Evolutionary conservation across 228 moss, liverwort and hornwort species (phyloP).

Genomic region (Sphagnum fallax): DNA sequence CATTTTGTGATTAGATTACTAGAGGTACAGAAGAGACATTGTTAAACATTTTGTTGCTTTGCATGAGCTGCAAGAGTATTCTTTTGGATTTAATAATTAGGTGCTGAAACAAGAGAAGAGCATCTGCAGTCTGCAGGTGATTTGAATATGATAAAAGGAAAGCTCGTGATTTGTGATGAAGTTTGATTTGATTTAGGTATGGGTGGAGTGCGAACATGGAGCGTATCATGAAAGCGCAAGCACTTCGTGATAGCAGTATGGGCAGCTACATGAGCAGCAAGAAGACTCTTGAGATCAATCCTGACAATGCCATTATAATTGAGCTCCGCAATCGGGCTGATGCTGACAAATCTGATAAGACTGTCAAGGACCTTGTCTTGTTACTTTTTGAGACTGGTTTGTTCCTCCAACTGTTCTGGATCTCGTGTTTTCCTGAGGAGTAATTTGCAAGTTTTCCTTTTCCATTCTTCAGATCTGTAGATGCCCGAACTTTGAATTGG

Average conservation of each 20-base stretch:
- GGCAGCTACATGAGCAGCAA: constrained; percentile 70
- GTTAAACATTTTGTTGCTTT: no score
- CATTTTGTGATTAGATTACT: no score
- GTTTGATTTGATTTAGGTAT: constrained; percentile 4
- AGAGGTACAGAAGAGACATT: no score
- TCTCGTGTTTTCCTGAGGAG: no score
- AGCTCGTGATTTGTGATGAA: neutral
- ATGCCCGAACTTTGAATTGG: no score
- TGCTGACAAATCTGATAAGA: constrained; percentile 63
- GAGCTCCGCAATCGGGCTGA: constrained; percentile 70
- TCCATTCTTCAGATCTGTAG: no score
- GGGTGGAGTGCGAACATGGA: constrained; percentile 85
- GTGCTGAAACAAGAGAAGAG: no score
- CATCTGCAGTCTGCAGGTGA: no score
- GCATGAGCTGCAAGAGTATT: no score
- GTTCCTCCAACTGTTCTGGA: neutral
- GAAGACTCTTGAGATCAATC: constrained; percentile 78
- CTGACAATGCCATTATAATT: constrained; percentile 68
- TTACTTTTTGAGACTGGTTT: constrained; percentile 51
- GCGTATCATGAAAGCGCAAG: constrained; percentile 81
- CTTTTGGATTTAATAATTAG: no score
- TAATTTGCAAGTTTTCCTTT: no score
- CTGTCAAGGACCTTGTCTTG: constrained; percentile 62
- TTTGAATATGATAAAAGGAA: no score
- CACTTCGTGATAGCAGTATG: constrained; percentile 69